Conservation (phyloP, 108 stramenopile genomes). For the Cyclotella cryptica region DNA sequence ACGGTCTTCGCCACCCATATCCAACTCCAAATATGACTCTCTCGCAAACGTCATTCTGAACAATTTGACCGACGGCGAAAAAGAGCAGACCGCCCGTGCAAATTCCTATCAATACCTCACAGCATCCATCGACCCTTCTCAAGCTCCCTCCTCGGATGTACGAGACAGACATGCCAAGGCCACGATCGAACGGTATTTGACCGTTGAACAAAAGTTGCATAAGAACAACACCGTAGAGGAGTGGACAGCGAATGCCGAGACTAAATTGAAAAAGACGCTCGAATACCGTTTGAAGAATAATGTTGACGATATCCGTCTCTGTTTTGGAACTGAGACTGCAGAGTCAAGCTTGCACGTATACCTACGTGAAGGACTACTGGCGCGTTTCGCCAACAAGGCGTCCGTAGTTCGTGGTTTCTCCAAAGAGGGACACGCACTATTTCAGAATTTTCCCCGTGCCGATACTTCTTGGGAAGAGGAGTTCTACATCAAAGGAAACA, state of each 20-base stretch:
- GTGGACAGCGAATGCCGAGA: constrained; percentile 12
- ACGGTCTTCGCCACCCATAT: neutral
- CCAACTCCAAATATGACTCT: neutral
- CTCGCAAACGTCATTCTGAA: constrained; percentile 12
- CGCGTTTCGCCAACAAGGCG: constrained; percentile 29
- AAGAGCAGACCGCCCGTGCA: constrained; percentile 26
- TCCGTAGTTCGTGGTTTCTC: constrained; percentile 52
- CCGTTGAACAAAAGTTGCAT: constrained; percentile 31
- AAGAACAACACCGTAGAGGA: neutral
- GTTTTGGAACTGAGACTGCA: constrained; percentile 37
- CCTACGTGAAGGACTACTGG: constrained; percentile 40
- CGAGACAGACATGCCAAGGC: constrained; percentile 30
- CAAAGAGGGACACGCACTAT: constrained; percentile 52
- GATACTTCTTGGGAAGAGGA: constrained; percentile 47
- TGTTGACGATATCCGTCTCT: constrained; percentile 50
- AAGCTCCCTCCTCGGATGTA: neutral
- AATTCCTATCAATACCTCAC: constrained; percentile 28
- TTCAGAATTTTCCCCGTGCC: constrained; percentile 50
- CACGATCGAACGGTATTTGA: constrained; percentile 16
- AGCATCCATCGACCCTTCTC: neutral
- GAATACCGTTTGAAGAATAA: constrained; percentile 39
- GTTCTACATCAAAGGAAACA: constrained; percentile 56
- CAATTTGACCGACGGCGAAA: constrained; percentile 12
- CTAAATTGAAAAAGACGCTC: constrained; percentile 37
- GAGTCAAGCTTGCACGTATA: constrained; percentile 22